phyloP scores from a whole-genome alignment of 1,139 yeast species.

The Oligophagozyma castellii region DNA sequence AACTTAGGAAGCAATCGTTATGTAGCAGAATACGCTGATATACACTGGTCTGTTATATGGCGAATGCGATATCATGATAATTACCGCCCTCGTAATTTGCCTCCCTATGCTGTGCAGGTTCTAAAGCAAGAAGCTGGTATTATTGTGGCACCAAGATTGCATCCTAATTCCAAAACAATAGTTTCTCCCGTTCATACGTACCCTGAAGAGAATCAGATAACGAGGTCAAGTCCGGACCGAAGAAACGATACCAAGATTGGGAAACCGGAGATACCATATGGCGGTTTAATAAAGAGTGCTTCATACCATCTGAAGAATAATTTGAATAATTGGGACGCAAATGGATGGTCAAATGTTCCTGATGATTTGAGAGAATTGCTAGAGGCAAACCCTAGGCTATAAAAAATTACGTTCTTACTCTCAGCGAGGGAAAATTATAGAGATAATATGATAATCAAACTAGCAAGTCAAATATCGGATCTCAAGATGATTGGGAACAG shows the following conservation, averaged over 20 bases:
- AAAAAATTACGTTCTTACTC: too few species aligned
- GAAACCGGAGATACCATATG: too few species aligned
- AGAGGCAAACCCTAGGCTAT: too few species aligned
- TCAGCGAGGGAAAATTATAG: too few species aligned
- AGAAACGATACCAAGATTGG: too few species aligned
- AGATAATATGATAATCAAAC: too few species aligned
- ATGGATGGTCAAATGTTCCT: slow-evolving; percentile 29
- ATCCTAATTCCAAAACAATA: neutral
- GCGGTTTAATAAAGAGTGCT: too few species aligned
- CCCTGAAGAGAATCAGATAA: slow-evolving; percentile 4
- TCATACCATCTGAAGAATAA: too few species aligned
- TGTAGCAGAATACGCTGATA: slow-evolving; percentile 32
- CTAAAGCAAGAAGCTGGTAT: slow-evolving; percentile 18
- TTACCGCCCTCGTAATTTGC: slow-evolving; percentile 35
- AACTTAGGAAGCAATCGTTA: slow-evolving; percentile 39
- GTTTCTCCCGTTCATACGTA: slow-evolving; percentile 6
- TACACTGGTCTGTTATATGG: slow-evolving; percentile 56
- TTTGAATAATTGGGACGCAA: slow-evolving; percentile 25
- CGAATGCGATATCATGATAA: slow-evolving; percentile 33
- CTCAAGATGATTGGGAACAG: too few species aligned
- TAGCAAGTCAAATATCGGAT: too few species aligned
- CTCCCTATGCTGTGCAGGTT: slow-evolving; percentile 22
- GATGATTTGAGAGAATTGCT: too few species aligned
- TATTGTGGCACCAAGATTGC: slow-evolving; percentile 6
- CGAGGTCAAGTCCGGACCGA: too few species aligned